Evolutionary conservation across 352 stramenopile genomes (phyloP), one percentile per base, ranked within the genome.

Genomic region (Pythium pyrilobum): DNA sequence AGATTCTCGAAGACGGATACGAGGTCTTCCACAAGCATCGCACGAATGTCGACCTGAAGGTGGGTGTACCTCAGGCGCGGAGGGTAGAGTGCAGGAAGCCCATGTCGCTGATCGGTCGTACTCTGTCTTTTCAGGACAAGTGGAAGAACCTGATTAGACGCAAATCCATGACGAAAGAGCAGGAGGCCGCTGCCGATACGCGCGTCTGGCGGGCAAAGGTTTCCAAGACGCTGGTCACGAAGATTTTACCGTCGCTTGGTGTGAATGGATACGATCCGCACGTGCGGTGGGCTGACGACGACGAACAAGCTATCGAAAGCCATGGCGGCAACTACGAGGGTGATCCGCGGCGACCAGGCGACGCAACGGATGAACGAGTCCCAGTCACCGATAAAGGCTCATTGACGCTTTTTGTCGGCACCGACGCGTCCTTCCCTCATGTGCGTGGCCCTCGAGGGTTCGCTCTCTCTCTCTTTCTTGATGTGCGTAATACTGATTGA

Each of bases 11-110:
- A 1, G 55, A 73, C 7, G 73, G 78, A 0, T 20, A 45, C 1
- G 42, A 31, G 5, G 56, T 87, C 2, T 89, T 89, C 55, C 59
- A 58, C 8, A 31, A 2, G 1, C 72, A 77, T 34, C 64, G 78
- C 27, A 89, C 72, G 0, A 85, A 87, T 29, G 64, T 82, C 12
- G 75, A 89, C 49, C 59, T 89, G 21, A 89, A 89, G 72, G 75
- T 86, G 9, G 4, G 34, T 28, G 18, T 13, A 15, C n/a, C 25
- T 6, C n/a, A 37, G 12, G 20, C 9, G 18, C 27, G 25, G 21
- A 16, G 13, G 18, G n/a, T 51, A 15, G 31, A 24, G 27, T 51
- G 3, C 6, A 46, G 8, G 16, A 5, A 10, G 12, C 29, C 29
- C 7, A 13, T 34, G 29, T 31, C 16, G n/a, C n/a, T 46, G 10